Conservation (phyloP, 805 yeast species). For the Saccharomycopsis babjevae region DNA sequence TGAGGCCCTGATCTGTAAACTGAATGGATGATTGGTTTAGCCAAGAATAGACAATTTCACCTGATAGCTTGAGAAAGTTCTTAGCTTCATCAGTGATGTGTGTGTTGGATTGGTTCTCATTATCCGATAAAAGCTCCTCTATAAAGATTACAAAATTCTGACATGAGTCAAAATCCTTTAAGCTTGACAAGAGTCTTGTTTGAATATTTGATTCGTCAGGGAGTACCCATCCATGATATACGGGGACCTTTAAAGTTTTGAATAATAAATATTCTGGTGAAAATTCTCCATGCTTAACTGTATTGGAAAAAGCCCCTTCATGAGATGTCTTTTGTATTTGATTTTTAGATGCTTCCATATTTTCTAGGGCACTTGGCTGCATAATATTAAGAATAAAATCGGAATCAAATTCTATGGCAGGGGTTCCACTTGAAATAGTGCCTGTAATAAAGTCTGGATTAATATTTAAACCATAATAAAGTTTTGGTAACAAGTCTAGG, state of each 20-base stretch:
- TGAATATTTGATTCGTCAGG: slow-evolving; percentile 29
- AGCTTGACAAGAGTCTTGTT: slow-evolving; percentile 29
- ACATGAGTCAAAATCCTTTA: slow-evolving; percentile 45
- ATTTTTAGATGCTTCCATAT: neutral
- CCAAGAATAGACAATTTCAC: slow-evolving; percentile 32
- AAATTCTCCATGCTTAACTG: neutral
- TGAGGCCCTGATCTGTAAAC: slow-evolving; percentile 59
- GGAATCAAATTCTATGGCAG: slow-evolving; percentile 1
- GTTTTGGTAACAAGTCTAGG: slow-evolving; percentile 29
- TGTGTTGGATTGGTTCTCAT: neutral
- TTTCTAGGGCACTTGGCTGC: neutral
- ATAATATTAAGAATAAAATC: neutral
- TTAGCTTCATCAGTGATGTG: neutral
- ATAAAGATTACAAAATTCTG: slow-evolving; percentile 47
- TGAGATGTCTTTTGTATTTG: neutral
- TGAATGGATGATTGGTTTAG: slow-evolving; percentile 62
- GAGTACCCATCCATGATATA: slow-evolving; percentile 83
- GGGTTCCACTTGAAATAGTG: slow-evolving; percentile 20
- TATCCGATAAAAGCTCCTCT: slow-evolving; percentile 23
- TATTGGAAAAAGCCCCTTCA: neutral
- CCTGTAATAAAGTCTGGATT: slow-evolving; percentile 34
- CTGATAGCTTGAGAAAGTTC: neutral
- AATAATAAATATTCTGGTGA: slow-evolving; percentile 62
- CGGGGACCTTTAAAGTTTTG: slow-evolving; percentile 42
- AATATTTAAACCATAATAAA: slow-evolving; percentile 34